Percentiles rank a stretch among this genome's conserved stretches.
Evolutionary conservation across 805 yeast species (phyloP).

Genomic region (Dipodascopsis tothii): DNA sequence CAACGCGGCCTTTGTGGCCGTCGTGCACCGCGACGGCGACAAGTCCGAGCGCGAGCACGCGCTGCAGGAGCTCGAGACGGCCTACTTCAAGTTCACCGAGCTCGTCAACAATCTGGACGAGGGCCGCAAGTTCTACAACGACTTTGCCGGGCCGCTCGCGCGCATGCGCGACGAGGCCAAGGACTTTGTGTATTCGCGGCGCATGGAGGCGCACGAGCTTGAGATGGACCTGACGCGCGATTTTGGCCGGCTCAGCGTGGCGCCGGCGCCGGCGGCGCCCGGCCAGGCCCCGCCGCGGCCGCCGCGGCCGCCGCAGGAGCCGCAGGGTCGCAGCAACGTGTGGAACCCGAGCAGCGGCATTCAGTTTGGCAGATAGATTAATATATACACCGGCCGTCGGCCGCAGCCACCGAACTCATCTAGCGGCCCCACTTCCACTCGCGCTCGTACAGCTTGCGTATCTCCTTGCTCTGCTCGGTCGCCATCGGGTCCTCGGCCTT

Average conservation of each 20-base stretch:
- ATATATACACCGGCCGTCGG: too few relatives aligned
- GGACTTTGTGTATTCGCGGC: conserved; percentile 43
- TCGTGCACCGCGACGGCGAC: conserved; percentile 24
- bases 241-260: conserved; percentile 3
- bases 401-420: neutral
- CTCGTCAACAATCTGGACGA: conserved; percentile 54
- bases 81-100: conserved; percentile 47
- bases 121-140: conserved; percentile 65
- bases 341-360: conserved; percentile 21
- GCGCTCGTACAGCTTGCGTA: neutral
- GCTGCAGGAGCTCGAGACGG: conserved; percentile 46
- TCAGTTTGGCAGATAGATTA: conserved; percentile 21
- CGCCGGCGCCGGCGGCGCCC: conserved; percentile 20
- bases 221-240: conserved; percentile 28
- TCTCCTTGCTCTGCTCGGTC: neutral
- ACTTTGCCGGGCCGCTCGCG: conserved; percentile 44
- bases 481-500: neutral
- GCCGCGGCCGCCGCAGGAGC: conserved; percentile 6
- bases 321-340: conserved; percentile 2
- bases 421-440: neutral
- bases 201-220: conserved; percentile 47
- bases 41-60: conserved; percentile 40
- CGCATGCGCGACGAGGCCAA: conserved; percentile 44
- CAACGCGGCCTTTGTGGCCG: conserved; percentile 22
- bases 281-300: conserved; percentile 19